These are phyloP conservation scores for Torrubiellomyces zombiae DNA, from an alignment of 2,329 filamentous ascomycete genomes.

Conservation along the genomic window DNA sequence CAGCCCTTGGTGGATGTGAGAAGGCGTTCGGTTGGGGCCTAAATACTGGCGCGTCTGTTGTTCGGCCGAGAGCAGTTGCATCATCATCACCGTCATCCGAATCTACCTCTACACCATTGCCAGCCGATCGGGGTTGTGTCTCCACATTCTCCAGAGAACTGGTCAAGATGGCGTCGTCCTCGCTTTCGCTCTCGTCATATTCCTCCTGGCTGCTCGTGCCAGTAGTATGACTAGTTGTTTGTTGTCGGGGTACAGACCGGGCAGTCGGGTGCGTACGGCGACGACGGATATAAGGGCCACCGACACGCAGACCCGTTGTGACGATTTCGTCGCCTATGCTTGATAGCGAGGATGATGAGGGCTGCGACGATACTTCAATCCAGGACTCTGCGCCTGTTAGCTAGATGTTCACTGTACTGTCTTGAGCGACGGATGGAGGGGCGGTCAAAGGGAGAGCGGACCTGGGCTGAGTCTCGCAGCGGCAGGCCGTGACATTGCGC, in stretches of 20 bases:
- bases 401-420: conserved; percentile 1
- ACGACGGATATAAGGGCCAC: conserved; percentile 44
- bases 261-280: conserved; percentile 27
- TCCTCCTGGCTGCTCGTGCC: conserved; percentile 74
- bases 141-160: conserved; percentile 39
- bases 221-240: conserved; percentile 23
- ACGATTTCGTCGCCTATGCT: conserved; percentile 78
- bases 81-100: conserved; percentile 56
- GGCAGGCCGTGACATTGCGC: conserved; percentile 9
- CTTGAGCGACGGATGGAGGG: conserved; percentile 1
- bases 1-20: conserved; percentile 54
- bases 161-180: conserved; percentile 54
- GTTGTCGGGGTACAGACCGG: conserved; percentile 20
- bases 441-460: conserved; percentile 8
- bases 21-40: conserved; percentile 86
- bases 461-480: conserved; percentile 15
- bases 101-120: conserved; percentile 29
- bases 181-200: conserved; percentile 84
- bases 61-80: conserved; percentile 59
- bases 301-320: conserved; percentile 69
- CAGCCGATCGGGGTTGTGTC: conserved; percentile 17
- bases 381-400: conserved; percentile 57
- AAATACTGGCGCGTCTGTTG: conserved; percentile 41
- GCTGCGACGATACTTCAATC: conserved; percentile 85
- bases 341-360: conserved; percentile 83